These are phyloP conservation scores for Ogataea dorogensis DNA, from an alignment of 805 yeast genomes.

Conservation along the genomic window DNA sequence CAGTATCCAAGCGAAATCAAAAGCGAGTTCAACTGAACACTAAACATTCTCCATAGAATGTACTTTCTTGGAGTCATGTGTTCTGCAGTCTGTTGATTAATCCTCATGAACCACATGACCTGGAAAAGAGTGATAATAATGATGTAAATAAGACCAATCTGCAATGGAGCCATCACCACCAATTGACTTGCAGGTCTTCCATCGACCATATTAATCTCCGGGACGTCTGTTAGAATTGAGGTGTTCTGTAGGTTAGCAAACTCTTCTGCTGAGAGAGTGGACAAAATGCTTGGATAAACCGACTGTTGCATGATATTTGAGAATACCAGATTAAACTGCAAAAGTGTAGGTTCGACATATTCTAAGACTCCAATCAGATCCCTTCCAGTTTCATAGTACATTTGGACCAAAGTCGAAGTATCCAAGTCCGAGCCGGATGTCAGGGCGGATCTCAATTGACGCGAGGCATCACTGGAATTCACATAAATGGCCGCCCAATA, in stretches of 20 bases:
- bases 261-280: slow-evolving; percentile 27
- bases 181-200: slow-evolving; percentile 49
- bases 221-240: slow-evolving; percentile 22
- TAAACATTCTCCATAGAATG: slow-evolving; percentile 49
- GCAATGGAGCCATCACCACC: slow-evolving; percentile 62
- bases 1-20: slow-evolving; percentile 57
- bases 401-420: slow-evolving; percentile 24
- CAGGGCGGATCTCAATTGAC: slow-evolving; percentile 42
- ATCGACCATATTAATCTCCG: slow-evolving; percentile 36
- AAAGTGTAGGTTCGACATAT: slow-evolving; percentile 45
- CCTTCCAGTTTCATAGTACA: slow-evolving; percentile 59
- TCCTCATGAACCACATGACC: slow-evolving; percentile 54
- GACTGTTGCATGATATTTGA: slow-evolving; percentile 13
- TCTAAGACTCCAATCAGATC: slow-evolving; percentile 50
- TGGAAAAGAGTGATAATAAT: slow-evolving; percentile 73
- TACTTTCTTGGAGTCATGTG: slow-evolving; percentile 43
- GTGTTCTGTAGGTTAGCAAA: slow-evolving; percentile 21
- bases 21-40: slow-evolving; percentile 54
- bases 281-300: slow-evolving; percentile 31
- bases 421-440: slow-evolving; percentile 32
- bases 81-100: slow-evolving; percentile 51
- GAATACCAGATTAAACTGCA: slow-evolving; percentile 36
- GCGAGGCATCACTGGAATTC: slow-evolving; percentile 41
- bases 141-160: slow-evolving; percentile 72
- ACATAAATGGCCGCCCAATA: slow-evolving; percentile 67